Evolutionary conservation across 108 stramenopile species (phyloP).

Genomic region (Pseudonitzschia pungens): DNA sequence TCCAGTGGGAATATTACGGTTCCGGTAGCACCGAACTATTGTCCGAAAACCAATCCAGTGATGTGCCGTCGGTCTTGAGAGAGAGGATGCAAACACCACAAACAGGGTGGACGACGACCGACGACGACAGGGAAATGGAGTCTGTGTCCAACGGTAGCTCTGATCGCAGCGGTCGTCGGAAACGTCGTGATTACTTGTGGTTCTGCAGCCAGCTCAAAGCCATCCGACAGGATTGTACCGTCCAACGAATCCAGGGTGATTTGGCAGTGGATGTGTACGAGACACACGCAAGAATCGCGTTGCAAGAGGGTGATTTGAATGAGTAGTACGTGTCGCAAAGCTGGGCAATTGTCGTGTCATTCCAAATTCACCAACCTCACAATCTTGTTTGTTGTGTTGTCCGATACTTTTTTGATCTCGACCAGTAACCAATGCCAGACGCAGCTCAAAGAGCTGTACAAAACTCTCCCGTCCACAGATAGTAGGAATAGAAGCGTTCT

Average conservation of each 20-base stretch:
- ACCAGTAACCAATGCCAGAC: conserved; percentile 92
- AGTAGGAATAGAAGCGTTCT: conserved; percentile 25
- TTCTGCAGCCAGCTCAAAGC: conserved; percentile 92
- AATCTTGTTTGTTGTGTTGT: not conserved
- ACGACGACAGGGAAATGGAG: not conserved
- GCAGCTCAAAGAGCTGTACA: conserved; percentile 79
- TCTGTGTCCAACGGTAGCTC: not conserved
- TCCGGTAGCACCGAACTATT: not conserved
- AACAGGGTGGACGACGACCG: not conserved
- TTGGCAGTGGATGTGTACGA: conserved; percentile 95
- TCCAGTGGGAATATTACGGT: conserved; percentile 41
- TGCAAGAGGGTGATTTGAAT: conserved; percentile 73
- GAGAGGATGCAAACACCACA: conserved; percentile 10
- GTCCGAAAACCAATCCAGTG: conserved; percentile 12
- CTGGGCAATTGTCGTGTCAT: too few species aligned
- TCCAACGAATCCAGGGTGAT: conserved; percentile 85
- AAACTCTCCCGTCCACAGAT: conserved; percentile 24
- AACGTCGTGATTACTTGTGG: conserved; percentile 71
- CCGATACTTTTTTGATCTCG: not conserved
- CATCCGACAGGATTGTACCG: conserved; percentile 93
- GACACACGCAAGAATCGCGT: conserved; percentile 91
- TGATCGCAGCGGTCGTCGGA: not conserved
- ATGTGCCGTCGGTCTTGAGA: not conserved
- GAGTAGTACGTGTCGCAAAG: conserved; percentile 23
- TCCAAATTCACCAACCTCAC: too few species aligned